Conservation (phyloP, 768 basidiomycete genomes). For the Mycena pura region DNA sequence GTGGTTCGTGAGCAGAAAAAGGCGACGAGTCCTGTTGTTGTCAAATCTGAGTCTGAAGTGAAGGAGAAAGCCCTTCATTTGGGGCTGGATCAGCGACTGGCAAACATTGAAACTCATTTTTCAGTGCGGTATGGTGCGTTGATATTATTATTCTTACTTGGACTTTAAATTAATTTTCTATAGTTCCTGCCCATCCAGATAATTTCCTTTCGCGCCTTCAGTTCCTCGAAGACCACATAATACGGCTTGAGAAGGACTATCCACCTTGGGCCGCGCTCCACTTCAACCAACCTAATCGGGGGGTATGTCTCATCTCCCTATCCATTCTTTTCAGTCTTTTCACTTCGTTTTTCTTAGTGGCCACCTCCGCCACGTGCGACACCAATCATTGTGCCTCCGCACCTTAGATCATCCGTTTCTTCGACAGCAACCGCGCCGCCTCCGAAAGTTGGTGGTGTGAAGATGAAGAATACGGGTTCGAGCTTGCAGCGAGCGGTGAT, state of each 20-base stretch:
- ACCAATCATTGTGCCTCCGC: conserved; percentile 79
- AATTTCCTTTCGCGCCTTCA: conserved; percentile 69
- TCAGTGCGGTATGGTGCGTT: conserved; percentile 74
- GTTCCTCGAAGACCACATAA: conserved; percentile 78
- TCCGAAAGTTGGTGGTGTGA: conserved; percentile 27
- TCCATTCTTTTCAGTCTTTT: neutral
- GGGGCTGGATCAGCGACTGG: conserved; percentile 67
- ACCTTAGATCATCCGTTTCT: conserved; percentile 46
- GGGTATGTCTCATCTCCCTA: conserved; percentile 54
- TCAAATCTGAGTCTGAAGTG: conserved; percentile 2
- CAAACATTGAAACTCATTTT: conserved; percentile 73
- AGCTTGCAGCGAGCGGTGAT: conserved; percentile 78
- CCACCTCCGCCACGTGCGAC: conserved; percentile 81
- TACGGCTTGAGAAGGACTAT: conserved; percentile 79
- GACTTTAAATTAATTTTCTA: neutral
- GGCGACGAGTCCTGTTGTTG: conserved; percentile 6
- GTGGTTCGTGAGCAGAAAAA: conserved; percentile 10
- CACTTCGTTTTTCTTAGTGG: conserved; percentile 57
- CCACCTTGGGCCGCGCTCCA: conserved; percentile 91
- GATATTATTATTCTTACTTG: neutral
- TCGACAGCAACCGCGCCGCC: conserved; percentile 24
- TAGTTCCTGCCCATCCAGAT: conserved; percentile 76
- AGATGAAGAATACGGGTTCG: conserved; percentile 54
- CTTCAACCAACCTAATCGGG: conserved; percentile 84
- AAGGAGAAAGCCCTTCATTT: conserved; percentile 49